Percentiles rank a stretch among this genome's conserved stretches.
Conservation (phyloP, 2,329 filamentous ascomycete species). For the Xylaria sp. region DNA sequence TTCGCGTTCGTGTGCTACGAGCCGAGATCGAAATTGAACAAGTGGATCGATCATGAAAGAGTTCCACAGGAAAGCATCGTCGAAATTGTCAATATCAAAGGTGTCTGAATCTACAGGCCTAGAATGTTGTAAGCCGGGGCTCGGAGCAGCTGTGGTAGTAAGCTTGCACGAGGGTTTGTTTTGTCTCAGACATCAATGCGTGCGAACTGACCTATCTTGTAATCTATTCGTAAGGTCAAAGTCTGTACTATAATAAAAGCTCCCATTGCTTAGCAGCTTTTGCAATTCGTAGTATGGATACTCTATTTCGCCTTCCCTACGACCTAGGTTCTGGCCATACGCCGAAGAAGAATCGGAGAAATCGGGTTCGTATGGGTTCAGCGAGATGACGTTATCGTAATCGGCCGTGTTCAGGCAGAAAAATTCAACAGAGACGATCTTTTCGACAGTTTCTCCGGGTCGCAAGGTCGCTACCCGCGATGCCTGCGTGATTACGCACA, state of each 20-base stretch:
- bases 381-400: constrained; percentile 76
- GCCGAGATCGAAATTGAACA: constrained; percentile 82
- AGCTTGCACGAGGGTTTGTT: constrained; percentile 12
- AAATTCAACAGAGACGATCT: constrained; percentile 87
- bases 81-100: constrained; percentile 90
- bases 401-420: constrained; percentile 87
- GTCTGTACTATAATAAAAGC: constrained; percentile 98
- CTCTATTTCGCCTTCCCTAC: constrained; percentile 74
- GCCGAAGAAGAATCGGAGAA: constrained; percentile 52
- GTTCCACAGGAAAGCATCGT: constrained; percentile 95
- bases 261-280: constrained; percentile 90
- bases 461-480: constrained; percentile 80
- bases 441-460: constrained; percentile 87
- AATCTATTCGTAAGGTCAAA: constrained; percentile 94
- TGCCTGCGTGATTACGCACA: constrained; percentile 85
- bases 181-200: not conserved
- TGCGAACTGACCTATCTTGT: constrained; percentile 72
- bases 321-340: constrained; percentile 61
- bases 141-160: not conserved
- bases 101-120: constrained; percentile 76
- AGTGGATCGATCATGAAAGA: constrained; percentile 97
- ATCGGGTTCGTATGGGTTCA: constrained; percentile 59
- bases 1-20: constrained; percentile 75
- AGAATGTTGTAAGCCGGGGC: constrained; percentile 28
- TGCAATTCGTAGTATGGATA: constrained; percentile 90